Evolutionary conservation across 192 early-diverging fungal species (phyloP), one percentile per base, ranked within the genome.

Genomic region (Backusella tarrabulga): DNA sequence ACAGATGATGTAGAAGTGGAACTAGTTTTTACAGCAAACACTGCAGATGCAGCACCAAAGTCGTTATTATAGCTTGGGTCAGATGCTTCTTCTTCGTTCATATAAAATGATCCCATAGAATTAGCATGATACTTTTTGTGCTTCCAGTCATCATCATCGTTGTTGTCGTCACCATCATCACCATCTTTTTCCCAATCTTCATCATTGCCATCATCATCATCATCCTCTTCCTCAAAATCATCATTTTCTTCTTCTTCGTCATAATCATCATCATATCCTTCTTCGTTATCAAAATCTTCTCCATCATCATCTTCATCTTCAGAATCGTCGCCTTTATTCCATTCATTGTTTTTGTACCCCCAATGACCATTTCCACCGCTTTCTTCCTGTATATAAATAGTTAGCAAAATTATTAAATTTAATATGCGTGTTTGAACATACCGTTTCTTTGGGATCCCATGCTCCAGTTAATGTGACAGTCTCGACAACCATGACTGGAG

Each of bases 381-480:
- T 44, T 17, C n/a, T 8, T 56, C 54, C 54, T 56, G 21, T n/a
- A 56, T 56, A n/a, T 56, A 3, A 21, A n/a, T 54, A 11, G n/a
- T 23, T 8, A 23, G 19, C 8, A 23, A 54, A 56, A 56, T 1
- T 9, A 56, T 23, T 4, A 7, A 56, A 6, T 21, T 21, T 56
- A 56, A 56, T 7, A 56, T 26, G 23, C 2, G 23, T 56, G 21
- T 56, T 56, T 56, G 19, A 56, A 23, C 54, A 8, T 56, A 56
- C 54, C 26, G n/a, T 21, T 56, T 56, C 21, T 23, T 56, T 23
- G n/a, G 54, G n/a, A 9, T 5, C 21, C n/a, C 8, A 71, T 42
- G 42, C 35, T 15, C 46, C 52, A 41, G 76, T 71, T 50, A 36
- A 35, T 52, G 75, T 76, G 19, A 76, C 44, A 38, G 76, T 77